Conservation (phyloP, 2,329 filamentous ascomycete species). For the Neocucurbitaria cava region DNA sequence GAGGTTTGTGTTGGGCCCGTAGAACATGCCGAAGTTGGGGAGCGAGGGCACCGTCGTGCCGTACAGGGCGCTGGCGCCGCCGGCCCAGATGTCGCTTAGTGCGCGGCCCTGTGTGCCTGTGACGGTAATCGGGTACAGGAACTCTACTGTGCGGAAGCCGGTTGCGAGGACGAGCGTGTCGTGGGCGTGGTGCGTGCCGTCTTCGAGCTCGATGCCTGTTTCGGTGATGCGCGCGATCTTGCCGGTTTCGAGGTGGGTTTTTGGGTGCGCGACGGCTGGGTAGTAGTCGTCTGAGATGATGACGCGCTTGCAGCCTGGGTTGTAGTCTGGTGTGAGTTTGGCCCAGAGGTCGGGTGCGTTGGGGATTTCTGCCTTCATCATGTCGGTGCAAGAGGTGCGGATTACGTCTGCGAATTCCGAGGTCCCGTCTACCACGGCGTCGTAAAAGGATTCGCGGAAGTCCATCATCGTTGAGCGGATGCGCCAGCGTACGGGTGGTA, state of each 20-base stretch:
- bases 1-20: constrained; percentile 63
- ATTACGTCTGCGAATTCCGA: constrained; percentile 53
- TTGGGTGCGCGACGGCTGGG: constrained; percentile 54
- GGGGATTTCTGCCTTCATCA: constrained; percentile 58
- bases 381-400: constrained; percentile 42
- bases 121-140: constrained; percentile 65
- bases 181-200: constrained; percentile 54
- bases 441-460: constrained; percentile 58
- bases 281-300: constrained; percentile 65
- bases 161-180: constrained; percentile 66
- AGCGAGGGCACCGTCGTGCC: constrained; percentile 60
- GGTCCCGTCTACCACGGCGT: constrained; percentile 52
- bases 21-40: constrained; percentile 65
- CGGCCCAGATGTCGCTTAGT: constrained; percentile 61
- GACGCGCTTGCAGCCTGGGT: constrained; percentile 62
- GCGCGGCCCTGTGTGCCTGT: constrained; percentile 53
- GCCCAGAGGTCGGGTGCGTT: constrained; percentile 60
- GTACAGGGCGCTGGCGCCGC: constrained; percentile 59
- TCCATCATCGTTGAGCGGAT: constrained; percentile 63
- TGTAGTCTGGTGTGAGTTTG: constrained; percentile 61
- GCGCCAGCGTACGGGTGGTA: constrained; percentile 60
- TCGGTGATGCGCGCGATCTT: constrained; percentile 56
- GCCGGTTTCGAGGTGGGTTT: constrained; percentile 61
- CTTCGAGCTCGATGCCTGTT: constrained; percentile 56
- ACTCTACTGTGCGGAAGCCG: constrained; percentile 65